Conservation (phyloP, 2,329 filamentous ascomycete genomes). For the Knufia petricola region DNA sequence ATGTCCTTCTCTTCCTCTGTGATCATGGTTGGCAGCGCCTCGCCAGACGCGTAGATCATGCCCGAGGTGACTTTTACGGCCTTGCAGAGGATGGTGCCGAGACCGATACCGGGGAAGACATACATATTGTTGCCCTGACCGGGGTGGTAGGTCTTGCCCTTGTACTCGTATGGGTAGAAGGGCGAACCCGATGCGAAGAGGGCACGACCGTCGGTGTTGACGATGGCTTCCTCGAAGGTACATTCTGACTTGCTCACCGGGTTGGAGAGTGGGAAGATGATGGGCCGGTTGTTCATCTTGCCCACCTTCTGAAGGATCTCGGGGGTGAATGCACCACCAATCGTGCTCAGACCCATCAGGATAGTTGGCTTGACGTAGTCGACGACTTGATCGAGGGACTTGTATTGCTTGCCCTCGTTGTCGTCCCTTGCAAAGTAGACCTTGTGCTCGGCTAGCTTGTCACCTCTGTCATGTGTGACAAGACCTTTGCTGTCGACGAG, state of each 20-base stretch:
- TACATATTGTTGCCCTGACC: constrained; percentile 79
- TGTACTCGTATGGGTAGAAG: constrained; percentile 64
- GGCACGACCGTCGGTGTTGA: constrained; percentile 79
- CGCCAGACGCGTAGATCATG: constrained; percentile 94
- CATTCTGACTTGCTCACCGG: constrained; percentile 95
- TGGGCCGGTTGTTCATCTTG: constrained; percentile 63
- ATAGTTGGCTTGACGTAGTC: constrained; percentile 93
- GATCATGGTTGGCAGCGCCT: constrained; percentile 67
- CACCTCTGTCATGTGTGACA: constrained; percentile 84
- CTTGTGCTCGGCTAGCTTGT: constrained; percentile 85
- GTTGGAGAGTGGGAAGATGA: constrained; percentile 95
- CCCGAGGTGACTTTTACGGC: constrained; percentile 76
- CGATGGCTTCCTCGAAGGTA: constrained; percentile 87
- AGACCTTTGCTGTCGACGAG: constrained; percentile 95
- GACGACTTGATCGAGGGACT: constrained; percentile 78
- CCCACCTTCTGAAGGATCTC: constrained; percentile 60
- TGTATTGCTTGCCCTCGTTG: constrained; percentile 57
- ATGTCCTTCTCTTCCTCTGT: constrained; percentile 70
- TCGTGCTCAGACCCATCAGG: constrained; percentile 86
- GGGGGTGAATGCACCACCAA: constrained; percentile 88
- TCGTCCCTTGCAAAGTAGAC: constrained; percentile 57
- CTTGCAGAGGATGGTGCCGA: constrained; percentile 87
- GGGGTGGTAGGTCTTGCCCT: constrained; percentile 61
- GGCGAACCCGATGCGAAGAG: constrained; percentile 94
- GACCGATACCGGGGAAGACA: constrained; percentile 91